Evolutionary conservation across 345 rosid species (phyloP), one percentile per base, ranked within the genome.

Genomic region (Rhodamnia rubescens): DNA sequence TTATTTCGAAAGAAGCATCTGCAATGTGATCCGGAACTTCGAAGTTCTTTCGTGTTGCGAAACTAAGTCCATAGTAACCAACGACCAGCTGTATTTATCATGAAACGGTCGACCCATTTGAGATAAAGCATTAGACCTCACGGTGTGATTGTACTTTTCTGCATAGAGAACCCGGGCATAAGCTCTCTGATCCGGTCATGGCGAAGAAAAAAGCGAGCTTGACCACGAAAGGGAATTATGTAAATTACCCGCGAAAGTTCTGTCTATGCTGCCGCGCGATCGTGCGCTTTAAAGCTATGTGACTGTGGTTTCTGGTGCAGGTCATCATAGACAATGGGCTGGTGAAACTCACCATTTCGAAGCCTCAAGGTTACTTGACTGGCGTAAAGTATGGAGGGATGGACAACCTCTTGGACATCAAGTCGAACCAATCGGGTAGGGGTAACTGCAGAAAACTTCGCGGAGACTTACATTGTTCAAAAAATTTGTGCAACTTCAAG

Each of bases 311-410:
- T 69, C 14, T 36, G 80, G 80, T 36, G 86, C 26, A 89, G 92
- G 85, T 90, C 81, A 53, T 83, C 20, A 61, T 88, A 42, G 87
- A 57, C 44, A 90, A 90, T 81, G 90, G 88, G 80, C 74, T 85
- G 59, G 88, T 84, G 53, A 74, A 74, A 82, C 89, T 90, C 7
- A 85, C 91, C 2, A 69, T 89, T 52, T 75, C 85, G 80, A 90
- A 88, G 83, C 86, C 90, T 53, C 86, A 82, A 57, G 92, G 91
- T 15, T 80, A 55, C 75, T 22, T 90, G 53, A 81, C 83, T 53
- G 88, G 92, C 18, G 54, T 89, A 3, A 83, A 88, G 80, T 89
- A 90, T 87, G 90, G 91, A 54, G 91, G 90, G 81, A 82, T 88
- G 89, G 89, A 85, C 84, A 89, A 88, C 83, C 81, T 90, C 64